Conservation (phyloP, 352 stramenopile species). For the Globisporangium alternatum region DNA sequence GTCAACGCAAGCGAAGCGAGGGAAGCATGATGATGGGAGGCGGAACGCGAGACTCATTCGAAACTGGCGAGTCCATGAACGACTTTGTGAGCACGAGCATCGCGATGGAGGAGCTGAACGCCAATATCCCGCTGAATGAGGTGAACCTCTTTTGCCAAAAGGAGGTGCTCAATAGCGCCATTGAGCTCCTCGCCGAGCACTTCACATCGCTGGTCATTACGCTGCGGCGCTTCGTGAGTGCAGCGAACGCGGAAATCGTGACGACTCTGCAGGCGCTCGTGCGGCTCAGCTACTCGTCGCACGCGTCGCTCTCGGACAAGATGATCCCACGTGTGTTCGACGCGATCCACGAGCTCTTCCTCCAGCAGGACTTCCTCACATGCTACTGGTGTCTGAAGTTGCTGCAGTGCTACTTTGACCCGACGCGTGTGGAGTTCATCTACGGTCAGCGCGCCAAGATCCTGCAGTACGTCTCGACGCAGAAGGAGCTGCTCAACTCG, state of each 20-base stretch:
- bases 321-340: constrained; percentile 50
- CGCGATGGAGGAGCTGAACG: constrained; percentile 60
- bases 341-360: constrained; percentile 50
- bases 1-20: constrained; percentile 7
- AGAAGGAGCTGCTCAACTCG: constrained; percentile 38
- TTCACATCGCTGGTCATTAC: constrained; percentile 33
- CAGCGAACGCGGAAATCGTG: constrained; percentile 33
- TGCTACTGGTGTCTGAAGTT: constrained; percentile 70
- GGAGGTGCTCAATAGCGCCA: constrained; percentile 38
- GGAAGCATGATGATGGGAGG: neutral
- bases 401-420: constrained; percentile 65
- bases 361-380: constrained; percentile 54
- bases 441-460: constrained; percentile 48
- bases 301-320: constrained; percentile 36
- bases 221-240: constrained; percentile 33
- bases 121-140: constrained; percentile 43
- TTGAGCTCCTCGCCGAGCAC: constrained; percentile 50
- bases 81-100: constrained; percentile 35
- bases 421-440: constrained; percentile 22
- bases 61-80: constrained; percentile 50
- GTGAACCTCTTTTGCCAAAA: constrained; percentile 30
- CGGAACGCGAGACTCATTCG: constrained; percentile 36
- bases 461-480: constrained; percentile 55
- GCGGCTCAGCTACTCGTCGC: constrained; percentile 40
- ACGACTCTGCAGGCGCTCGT: constrained; percentile 53